Evolutionary conservation across 495 filamentous ascomycete species (phyloP).

Genomic region (Pyronema domesticum): DNA sequence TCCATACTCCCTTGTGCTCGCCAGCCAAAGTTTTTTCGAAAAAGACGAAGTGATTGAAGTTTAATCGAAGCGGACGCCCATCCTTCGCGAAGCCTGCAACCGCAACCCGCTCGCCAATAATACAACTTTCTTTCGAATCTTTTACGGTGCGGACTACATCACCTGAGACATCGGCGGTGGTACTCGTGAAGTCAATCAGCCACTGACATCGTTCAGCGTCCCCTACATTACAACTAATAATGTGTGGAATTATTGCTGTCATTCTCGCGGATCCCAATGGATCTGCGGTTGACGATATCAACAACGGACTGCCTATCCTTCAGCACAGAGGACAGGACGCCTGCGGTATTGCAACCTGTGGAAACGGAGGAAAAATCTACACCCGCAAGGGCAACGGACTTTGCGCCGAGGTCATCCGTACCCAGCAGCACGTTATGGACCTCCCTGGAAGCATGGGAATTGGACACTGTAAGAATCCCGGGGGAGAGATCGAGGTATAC

Average conservation of each 20-base stretch:
- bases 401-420: slow-evolving; percentile 71
- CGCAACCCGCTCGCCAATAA: too few relatives aligned
- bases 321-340: slow-evolving; percentile 85
- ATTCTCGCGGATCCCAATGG: slow-evolving; percentile 47
- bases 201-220: too few relatives aligned
- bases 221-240: slow-evolving; percentile 20
- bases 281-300: slow-evolving; percentile 57
- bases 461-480: slow-evolving; percentile 36
- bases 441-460: slow-evolving; percentile 83
- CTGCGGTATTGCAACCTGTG: slow-evolving; percentile 69
- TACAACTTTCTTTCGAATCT: too few relatives aligned
- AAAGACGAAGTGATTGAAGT: too few relatives aligned
- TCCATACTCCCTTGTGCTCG: too few relatives aligned
- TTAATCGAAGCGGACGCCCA: too few relatives aligned
- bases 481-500: neutral
- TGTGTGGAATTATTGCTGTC: slow-evolving; percentile 78
- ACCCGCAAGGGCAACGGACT: slow-evolving; percentile 89
- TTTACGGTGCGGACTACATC: too few relatives aligned
- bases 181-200: too few relatives aligned
- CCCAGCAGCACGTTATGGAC: slow-evolving; percentile 55
- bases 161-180: too few relatives aligned
- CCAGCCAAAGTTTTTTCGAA: too few relatives aligned
- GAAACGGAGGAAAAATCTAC: slow-evolving; percentile 59
- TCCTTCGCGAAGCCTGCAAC: too few relatives aligned
- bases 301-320: slow-evolving; percentile 77